Conservation (phyloP, 768 basidiomycete species). For the Cyclocybe aegerita region DNA sequence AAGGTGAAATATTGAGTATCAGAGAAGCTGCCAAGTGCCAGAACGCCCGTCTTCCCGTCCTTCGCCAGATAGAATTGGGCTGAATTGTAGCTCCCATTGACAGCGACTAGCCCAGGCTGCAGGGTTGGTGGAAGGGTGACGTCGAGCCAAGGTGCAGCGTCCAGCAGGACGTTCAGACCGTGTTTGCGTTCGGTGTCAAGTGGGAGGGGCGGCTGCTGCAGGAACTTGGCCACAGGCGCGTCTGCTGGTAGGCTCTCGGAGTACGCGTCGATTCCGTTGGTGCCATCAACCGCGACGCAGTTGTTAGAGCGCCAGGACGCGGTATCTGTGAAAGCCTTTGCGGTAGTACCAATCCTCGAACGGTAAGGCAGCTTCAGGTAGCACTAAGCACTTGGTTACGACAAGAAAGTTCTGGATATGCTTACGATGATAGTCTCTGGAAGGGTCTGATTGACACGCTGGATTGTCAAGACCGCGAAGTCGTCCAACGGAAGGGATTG, state of each 20-base stretch:
- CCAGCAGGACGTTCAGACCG: slow-evolving; percentile 48
- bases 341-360: slow-evolving; percentile 44
- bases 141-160: slow-evolving; percentile 44
- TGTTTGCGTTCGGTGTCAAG: slow-evolving; percentile 28
- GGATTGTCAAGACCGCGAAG: slow-evolving; percentile 43
- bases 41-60: slow-evolving; percentile 55
- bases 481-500: slow-evolving; percentile 53
- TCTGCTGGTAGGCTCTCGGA: slow-evolving; percentile 9
- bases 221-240: slow-evolving; percentile 33
- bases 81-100: slow-evolving; percentile 46
- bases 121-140: slow-evolving; percentile 39
- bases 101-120: slow-evolving; percentile 33
- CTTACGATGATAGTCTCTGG: slow-evolving; percentile 47
- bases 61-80: slow-evolving; percentile 54
- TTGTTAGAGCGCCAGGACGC: slow-evolving; percentile 51
- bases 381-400: neutral
- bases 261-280: slow-evolving; percentile 47
- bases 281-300: slow-evolving; percentile 47
- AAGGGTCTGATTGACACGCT: slow-evolving; percentile 32
- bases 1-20: slow-evolving; percentile 41
- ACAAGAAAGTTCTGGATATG: neutral
- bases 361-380: slow-evolving; percentile 52
- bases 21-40: slow-evolving; percentile 63
- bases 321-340: slow-evolving; percentile 46
- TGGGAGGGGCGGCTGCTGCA: slow-evolving; percentile 38